Percentiles rank a stretch among this genome's conserved stretches.
phyloP scores from a whole-genome alignment of 2,329 filamentous ascomycete species.

The Pseudocercospora ulei region DNA sequence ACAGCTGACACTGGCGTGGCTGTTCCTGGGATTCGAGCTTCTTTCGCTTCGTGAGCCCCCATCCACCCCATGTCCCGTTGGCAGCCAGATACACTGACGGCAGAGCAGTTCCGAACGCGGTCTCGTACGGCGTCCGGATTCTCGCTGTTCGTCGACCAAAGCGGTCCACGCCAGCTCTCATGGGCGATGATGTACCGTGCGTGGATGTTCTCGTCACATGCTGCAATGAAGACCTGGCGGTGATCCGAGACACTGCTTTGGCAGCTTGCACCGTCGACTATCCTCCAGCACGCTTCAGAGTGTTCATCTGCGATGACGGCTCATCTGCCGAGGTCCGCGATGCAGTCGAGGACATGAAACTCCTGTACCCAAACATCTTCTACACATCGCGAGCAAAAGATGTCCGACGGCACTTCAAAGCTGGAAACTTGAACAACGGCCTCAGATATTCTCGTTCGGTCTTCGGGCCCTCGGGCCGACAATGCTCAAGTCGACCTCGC shows the following conservation, averaged over 20 bases:
- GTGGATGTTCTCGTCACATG: constrained; percentile 41
- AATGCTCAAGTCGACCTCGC: not conserved
- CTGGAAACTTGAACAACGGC: constrained; percentile 55
- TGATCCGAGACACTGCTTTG: constrained; percentile 38
- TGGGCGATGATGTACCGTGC: constrained; percentile 32
- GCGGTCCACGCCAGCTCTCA: not conserved
- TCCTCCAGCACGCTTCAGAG: constrained; percentile 34
- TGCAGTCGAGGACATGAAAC: constrained; percentile 33
- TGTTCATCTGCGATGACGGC: constrained; percentile 39
- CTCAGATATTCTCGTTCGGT: constrained; percentile 11
- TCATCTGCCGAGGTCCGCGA: constrained; percentile 32
- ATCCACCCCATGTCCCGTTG: not conserved
- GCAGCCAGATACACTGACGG: not conserved
- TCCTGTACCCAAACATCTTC: constrained; percentile 36
- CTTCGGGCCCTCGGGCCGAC: constrained; percentile 1
- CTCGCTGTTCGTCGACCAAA: not conserved
- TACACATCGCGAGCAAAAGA: constrained; percentile 40
- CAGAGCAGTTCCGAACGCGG: not conserved
- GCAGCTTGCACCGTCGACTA: constrained; percentile 38
- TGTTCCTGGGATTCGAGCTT: not conserved
- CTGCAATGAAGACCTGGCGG: constrained; percentile 39
- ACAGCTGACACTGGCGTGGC: not conserved
- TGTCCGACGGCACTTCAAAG: constrained; percentile 48
- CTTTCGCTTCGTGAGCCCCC: not conserved
- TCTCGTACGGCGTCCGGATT: not conserved